These are phyloP conservation scores for Helenozyma baotianmanensis DNA, from an alignment of 805 yeast species.

Conservation along the genomic window DNA sequence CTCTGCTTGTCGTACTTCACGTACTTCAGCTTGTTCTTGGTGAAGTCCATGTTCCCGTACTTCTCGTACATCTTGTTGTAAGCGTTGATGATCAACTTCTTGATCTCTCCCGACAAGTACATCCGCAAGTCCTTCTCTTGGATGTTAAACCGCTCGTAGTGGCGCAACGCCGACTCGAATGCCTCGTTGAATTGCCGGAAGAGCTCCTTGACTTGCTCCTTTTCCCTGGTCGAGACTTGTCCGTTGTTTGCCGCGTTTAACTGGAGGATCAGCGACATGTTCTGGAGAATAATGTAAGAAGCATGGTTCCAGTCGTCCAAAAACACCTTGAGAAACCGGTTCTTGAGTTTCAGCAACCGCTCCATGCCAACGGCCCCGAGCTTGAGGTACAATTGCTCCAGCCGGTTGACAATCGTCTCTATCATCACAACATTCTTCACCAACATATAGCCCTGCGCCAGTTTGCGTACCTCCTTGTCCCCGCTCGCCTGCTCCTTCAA, in stretches of 20 bases:
- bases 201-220: slow-evolving; percentile 78
- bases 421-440: slow-evolving; percentile 67
- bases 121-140: slow-evolving; percentile 63
- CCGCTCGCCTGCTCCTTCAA: slow-evolving; percentile 39
- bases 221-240: slow-evolving; percentile 56
- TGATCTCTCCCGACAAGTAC: slow-evolving; percentile 66
- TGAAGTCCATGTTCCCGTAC: slow-evolving; percentile 62
- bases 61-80: slow-evolving; percentile 83
- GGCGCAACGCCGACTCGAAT: slow-evolving; percentile 71
- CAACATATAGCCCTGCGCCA: slow-evolving; percentile 63
- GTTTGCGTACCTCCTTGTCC: slow-evolving; percentile 28
- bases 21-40: slow-evolving; percentile 68
- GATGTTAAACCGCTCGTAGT: slow-evolving; percentile 60
- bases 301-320: slow-evolving; percentile 76
- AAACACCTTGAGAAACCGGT: slow-evolving; percentile 67
- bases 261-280: slow-evolving; percentile 65
- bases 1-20: slow-evolving; percentile 57
- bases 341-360: slow-evolving; percentile 64
- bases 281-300: slow-evolving; percentile 68
- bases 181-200: slow-evolving; percentile 76
- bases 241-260: slow-evolving; percentile 40
- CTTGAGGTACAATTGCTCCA: slow-evolving; percentile 46
- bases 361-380: slow-evolving; percentile 58
- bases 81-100: slow-evolving; percentile 69
- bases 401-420: slow-evolving; percentile 66